Base-by-base conservation (phyloP, 352 stramenopile genomes). In the Phytophthora hibernalis region DNA sequence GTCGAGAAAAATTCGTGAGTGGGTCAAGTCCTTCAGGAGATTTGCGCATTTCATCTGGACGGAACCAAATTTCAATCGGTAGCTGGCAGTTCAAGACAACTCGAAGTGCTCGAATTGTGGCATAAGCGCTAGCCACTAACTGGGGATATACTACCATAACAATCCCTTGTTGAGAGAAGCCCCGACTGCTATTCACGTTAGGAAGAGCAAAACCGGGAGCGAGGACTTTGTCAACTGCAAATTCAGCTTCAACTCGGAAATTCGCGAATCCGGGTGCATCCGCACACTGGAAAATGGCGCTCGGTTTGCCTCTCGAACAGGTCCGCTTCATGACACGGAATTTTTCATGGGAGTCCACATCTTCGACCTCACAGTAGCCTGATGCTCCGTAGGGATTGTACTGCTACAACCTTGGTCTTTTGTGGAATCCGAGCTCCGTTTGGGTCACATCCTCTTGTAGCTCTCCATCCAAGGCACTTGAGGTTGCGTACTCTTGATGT, bases 241-340 rank as follows among this genome's bases (percentile, higher is more conserved):
- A 38, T 9, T 68, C 42, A 2, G 45, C 45, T 51, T 64, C 15
- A 11, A 68, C 38, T 1, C 59, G 56, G 54, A 91, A 91, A 51
- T 90, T 89, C 5, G 75, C 70, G 61, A 92, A 92, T 21, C 77
- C 65, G 2, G 57, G 55, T 12, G 82, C 82, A 11, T 85, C 69
- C 11, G 71, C 54, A 47, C 84, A 92, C 16, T 51, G 68, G 42
- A 90, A 79, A 2, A 61, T 53, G 8, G 79, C 66, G 35, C 79
- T 64, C 18, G 58, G n/a, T 10, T 72, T 74, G 30, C 85, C 50
- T 16, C 69, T 81, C 20, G 68, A 65, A 26, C 84, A 91, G 18
- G 76, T 72, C 16, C 74, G 76, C 47, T 85, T 71, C 84, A 90
- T 91, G 24, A 89, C 79, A 26, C 80, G 82, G 20, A 91, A 87